These are phyloP conservation scores for Rhododendron ovatum DNA, from an alignment of 148 eudicot genomes.

Conservation along the genomic window DNA sequence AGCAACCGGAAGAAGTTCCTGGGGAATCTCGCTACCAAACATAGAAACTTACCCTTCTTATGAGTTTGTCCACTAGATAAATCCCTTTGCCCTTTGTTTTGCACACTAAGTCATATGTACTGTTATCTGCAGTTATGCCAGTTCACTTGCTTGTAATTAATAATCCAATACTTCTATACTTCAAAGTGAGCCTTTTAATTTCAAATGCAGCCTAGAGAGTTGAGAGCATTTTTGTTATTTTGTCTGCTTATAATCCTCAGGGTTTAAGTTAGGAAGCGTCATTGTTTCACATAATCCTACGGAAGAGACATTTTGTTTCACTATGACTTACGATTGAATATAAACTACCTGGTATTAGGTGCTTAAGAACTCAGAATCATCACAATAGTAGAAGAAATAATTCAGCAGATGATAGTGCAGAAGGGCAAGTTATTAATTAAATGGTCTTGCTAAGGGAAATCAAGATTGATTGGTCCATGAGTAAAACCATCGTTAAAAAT, in stretches of 20 bases:
- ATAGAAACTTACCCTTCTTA: neutral
- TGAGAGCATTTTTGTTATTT: neutral
- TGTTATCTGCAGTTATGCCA: neutral
- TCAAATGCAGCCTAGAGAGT: neutral
- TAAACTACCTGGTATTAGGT: neutral
- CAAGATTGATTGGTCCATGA: too few species aligned
- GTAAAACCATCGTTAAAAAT: too few species aligned
- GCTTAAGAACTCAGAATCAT: neutral
- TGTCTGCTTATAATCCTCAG: neutral
- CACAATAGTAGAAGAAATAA: neutral
- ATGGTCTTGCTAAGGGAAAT: neutral
- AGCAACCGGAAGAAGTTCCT: neutral
- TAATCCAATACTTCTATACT: neutral
- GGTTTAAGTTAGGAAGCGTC: neutral
- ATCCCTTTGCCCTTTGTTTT: neutral
- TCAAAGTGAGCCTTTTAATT: neutral
- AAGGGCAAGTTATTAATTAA: neutral
- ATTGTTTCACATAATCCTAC: neutral
- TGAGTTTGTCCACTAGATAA: neutral
- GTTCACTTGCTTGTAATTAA: neutral
- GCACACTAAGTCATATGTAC: neutral
- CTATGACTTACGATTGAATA: neutral
- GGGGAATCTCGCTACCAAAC: neutral
- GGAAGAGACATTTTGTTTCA: neutral
- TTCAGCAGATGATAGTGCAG: neutral